Evolutionary conservation across 768 basidiomycete genomes (phyloP).

Genomic region (Dioszegia aurantiaca): DNA sequence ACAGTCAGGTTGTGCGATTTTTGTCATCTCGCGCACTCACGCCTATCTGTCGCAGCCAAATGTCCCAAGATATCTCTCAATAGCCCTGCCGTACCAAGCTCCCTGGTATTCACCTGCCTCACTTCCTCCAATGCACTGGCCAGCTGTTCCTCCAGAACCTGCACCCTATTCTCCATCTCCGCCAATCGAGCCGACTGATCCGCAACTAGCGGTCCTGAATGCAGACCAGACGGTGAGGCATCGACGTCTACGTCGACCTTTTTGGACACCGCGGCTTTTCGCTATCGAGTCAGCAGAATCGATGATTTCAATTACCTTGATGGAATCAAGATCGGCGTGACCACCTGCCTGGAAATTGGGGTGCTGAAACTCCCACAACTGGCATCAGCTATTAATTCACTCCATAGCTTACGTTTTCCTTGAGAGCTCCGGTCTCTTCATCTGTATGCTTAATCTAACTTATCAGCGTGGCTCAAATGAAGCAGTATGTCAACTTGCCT

Average conservation of each 20-base stretch:
- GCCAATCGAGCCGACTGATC: conserved; percentile 11
- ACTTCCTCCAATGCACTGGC: conserved; percentile 36
- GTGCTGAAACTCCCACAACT: conserved; percentile 50
- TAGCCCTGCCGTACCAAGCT: conserved; percentile 34
- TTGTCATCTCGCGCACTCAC: conserved; percentile 18
- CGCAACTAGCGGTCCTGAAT: neutral
- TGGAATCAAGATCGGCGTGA: conserved; percentile 38
- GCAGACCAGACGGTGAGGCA: neutral
- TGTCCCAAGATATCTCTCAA: conserved; percentile 40
- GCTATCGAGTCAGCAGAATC: neutral
- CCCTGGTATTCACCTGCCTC: conserved; percentile 34
- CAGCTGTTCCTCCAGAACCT: conserved; percentile 34
- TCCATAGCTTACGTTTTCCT: conserved; percentile 33
- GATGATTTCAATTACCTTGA: conserved; percentile 33
- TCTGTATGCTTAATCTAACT: conserved; percentile 44
- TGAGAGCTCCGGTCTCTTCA: conserved; percentile 41
- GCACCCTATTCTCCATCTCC: conserved; percentile 36
- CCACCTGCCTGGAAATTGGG: conserved; percentile 44
- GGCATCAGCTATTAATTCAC: neutral
- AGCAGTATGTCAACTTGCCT: conserved; percentile 48
- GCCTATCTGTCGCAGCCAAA: conserved; percentile 24
- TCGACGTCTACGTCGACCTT: neutral
- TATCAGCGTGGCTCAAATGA: conserved; percentile 3
- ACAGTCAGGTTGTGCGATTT: neutral
- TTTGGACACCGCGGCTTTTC: neutral